Evolutionary conservation across 2,329 filamentous ascomycete species (phyloP).

Genomic region (Aspergillus brunneoviolaceus): DNA sequence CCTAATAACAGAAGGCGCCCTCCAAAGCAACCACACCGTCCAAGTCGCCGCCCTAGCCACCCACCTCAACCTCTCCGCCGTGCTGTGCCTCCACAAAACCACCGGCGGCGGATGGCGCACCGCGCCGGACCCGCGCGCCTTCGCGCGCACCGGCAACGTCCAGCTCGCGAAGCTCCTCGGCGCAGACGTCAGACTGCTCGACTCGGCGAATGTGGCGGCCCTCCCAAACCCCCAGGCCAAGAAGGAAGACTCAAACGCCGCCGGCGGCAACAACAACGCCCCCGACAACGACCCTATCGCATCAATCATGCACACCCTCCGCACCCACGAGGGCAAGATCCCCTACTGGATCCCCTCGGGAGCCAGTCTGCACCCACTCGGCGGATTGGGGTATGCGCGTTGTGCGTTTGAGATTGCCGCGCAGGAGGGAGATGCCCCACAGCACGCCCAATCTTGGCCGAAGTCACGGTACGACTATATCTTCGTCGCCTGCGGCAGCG

Average conservation of each 20-base stretch:
- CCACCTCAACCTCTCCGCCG: conserved; percentile 26
- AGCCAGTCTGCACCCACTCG: conserved; percentile 34
- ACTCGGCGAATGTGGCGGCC: not conserved
- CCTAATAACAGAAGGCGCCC: conserved; percentile 37
- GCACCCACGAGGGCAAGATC: conserved; percentile 7
- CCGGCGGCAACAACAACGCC: too few relatives aligned
- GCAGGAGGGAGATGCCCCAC: conserved; percentile 25
- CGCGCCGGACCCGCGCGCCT: conserved; percentile 19
- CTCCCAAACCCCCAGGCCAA: too few relatives aligned
- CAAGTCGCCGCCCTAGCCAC: conserved; percentile 34
- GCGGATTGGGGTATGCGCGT: conserved; percentile 36
- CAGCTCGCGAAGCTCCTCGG: conserved; percentile 31
- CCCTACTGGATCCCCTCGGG: conserved; percentile 40
- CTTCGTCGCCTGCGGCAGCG: conserved; percentile 39
- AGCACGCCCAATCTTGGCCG: not conserved
- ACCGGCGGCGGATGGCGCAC: conserved; percentile 28
- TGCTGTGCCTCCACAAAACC: conserved; percentile 29
- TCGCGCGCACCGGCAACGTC: conserved; percentile 27
- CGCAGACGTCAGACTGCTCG: conserved; percentile 51
- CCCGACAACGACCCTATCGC: not conserved
- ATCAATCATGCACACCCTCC: not conserved
- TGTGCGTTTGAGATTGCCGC: conserved; percentile 33
- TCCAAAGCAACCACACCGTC: conserved; percentile 41
- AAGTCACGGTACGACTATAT: conserved; percentile 18
- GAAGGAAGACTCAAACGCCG: too few relatives aligned